These are phyloP conservation scores for Tetrahymena borealis DNA, from an alignment of 73 alveolate genomes.

Conservation along the genomic window DNA sequence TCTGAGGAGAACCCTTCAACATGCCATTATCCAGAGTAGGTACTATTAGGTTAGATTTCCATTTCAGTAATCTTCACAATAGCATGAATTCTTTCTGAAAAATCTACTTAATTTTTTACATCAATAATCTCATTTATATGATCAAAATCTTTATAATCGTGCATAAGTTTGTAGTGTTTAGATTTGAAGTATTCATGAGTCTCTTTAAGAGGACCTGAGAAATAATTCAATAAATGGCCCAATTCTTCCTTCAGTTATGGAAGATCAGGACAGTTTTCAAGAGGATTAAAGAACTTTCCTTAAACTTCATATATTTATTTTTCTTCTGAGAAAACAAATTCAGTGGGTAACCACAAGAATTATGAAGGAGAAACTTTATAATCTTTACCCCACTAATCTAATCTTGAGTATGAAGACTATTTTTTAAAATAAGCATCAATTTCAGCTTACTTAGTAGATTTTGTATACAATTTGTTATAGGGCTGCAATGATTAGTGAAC, in stretches of 20 bases:
- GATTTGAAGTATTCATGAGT: not conserved
- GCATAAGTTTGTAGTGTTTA: not conserved
- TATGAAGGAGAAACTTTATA: not conserved
- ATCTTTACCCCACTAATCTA: not conserved
- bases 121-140: not conserved
- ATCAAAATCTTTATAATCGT: not conserved
- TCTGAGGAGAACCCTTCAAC: not conserved
- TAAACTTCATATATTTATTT: not conserved
- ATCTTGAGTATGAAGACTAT: not conserved
- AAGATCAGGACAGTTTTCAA: not conserved
- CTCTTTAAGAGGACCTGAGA: not conserved
- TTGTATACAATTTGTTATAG: not conserved
- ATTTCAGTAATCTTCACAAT: not conserved
- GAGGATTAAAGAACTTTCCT: not conserved
- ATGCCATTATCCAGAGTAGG: not conserved
- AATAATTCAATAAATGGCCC: not conserved
- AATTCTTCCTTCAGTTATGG: not conserved
- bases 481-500: not conserved
- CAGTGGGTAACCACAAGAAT: not conserved
- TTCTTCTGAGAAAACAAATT: not conserved
- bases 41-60: not conserved
- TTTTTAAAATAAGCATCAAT: not conserved
- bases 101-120: not conserved
- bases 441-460: not conserved
- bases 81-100: not conserved